phyloP scores from a whole-genome alignment of 352 stramenopile species.

The Phytophthora aleatoria region DNA sequence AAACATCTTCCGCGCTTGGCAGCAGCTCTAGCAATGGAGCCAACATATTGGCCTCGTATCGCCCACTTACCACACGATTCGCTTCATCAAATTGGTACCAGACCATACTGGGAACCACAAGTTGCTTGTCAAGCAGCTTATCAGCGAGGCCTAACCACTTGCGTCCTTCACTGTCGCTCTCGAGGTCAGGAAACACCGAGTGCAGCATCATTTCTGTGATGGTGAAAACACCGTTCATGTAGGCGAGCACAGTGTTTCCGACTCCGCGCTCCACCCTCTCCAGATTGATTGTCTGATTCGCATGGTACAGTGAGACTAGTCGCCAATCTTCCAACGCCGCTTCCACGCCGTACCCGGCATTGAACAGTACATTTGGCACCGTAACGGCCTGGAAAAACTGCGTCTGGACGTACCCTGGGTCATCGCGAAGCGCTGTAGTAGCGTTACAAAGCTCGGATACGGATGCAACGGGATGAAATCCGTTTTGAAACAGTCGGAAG shows the following conservation, averaged over 20 bases:
- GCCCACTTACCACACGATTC: slow-evolving; percentile 6
- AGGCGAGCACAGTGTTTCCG: neutral
- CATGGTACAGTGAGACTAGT: slow-evolving; percentile 1
- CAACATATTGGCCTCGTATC: slow-evolving; percentile 14
- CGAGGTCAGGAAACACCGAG: neutral
- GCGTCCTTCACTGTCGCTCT: neutral
- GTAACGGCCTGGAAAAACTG: slow-evolving; percentile 4
- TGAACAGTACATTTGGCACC: neutral
- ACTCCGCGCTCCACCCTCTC: neutral
- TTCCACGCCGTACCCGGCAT: slow-evolving; percentile 3
- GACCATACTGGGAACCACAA: neutral
- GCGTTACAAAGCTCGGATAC: slow-evolving; percentile 2
- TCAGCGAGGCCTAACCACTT: neutral
- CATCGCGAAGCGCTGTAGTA: neutral
- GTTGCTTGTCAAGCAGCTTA: slow-evolving; percentile 3
- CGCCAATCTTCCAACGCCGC: slow-evolving; percentile 12
- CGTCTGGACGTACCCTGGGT: neutral
- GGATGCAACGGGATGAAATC: neutral
- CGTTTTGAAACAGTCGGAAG: slow-evolving; percentile 17
- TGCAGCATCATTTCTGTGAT: slow-evolving; percentile 9
- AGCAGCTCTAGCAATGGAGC: slow-evolving; percentile 15
- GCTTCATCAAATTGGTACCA: slow-evolving; percentile 8
- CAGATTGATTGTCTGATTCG: slow-evolving; percentile 1
- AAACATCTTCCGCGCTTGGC: slow-evolving; percentile 1
- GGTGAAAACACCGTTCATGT: neutral